Percentiles rank a stretch among this genome's conserved stretches.
These are phyloP conservation scores for Lablab purpureus DNA, from an alignment of 306 rosid species.

Conservation along the genomic window DNA sequence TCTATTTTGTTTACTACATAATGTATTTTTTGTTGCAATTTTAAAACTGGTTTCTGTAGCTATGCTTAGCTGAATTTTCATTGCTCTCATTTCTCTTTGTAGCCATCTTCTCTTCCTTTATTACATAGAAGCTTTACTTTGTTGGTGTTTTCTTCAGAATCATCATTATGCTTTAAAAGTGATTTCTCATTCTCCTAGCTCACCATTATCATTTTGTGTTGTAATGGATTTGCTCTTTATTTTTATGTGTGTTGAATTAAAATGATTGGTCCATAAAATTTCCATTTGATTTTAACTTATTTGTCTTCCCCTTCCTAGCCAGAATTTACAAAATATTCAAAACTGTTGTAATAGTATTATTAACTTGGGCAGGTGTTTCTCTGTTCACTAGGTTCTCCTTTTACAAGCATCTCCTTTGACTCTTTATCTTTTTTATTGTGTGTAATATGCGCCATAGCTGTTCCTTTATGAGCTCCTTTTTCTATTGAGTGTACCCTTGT, in stretches of 20 bases:
- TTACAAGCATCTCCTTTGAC: background rate
- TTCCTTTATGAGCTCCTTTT: background rate
- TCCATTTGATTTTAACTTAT: background rate
- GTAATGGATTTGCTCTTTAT: background rate
- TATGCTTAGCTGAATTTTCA: slow-evolving; percentile 22
- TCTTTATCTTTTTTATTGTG: too few relatives aligned
- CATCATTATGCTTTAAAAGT: background rate
- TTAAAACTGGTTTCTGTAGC: background rate
- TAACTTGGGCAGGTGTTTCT: background rate
- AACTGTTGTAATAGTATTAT: background rate
- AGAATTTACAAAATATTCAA: background rate
- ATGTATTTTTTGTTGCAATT: background rate
- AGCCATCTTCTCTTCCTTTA: background rate
- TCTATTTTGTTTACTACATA: background rate
- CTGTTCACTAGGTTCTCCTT: background rate
- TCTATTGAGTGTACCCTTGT: background rate
- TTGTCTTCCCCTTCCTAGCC: background rate
- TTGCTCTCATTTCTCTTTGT: background rate
- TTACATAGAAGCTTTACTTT: background rate
- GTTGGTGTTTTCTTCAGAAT: background rate
- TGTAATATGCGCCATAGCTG: background rate
- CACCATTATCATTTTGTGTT: background rate
- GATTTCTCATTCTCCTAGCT: slow-evolving; percentile 1
- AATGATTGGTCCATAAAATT: background rate
- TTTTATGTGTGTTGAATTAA: background rate